Evolutionary conservation across 164 flowering plant genomes (phyloP).

Genomic region (Liriodendron chinense): DNA sequence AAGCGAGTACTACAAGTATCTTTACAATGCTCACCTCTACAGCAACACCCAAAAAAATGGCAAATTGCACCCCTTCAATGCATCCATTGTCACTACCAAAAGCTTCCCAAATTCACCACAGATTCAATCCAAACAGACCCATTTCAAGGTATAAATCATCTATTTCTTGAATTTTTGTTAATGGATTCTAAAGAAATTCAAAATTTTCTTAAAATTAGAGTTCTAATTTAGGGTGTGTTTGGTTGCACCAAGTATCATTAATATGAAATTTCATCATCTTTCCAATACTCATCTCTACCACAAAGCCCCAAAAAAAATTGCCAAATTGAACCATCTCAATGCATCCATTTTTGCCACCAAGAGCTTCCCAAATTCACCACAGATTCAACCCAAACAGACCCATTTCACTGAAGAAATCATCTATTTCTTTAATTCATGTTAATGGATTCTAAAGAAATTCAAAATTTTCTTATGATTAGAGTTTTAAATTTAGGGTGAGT

Average conservation of each 20-base stretch:
- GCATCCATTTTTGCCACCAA: no score
- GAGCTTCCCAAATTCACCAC: conserved; percentile 8
- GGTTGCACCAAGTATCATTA: no score
- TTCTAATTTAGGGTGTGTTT: neutral
- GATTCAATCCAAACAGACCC: conserved; percentile 19
- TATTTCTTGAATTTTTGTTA: conserved; percentile 3
- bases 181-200: neutral
- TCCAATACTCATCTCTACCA: neutral
- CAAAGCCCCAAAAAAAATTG: neutral
- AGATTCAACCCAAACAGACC: conserved; percentile 16
- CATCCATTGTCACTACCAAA: conserved; percentile 15
- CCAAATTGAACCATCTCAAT: no score
- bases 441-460: neutral
- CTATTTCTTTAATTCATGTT: conserved; percentile 4
- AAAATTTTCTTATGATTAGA: no score
- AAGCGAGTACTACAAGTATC: no score
- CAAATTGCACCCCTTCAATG: conserved; percentile 11
- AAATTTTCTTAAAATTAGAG: neutral
- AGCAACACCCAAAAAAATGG: conserved; percentile 3
- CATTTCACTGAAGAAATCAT: conserved; percentile 23
- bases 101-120: conserved; percentile 6
- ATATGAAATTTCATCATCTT: no score
- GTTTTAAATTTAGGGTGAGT: neutral
- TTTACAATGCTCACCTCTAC: neutral
- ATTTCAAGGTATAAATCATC: conserved; percentile 27